Base-by-base conservation (phyloP, 2,329 filamentous ascomycete species). In the Cladosporium halotolerans region DNA sequence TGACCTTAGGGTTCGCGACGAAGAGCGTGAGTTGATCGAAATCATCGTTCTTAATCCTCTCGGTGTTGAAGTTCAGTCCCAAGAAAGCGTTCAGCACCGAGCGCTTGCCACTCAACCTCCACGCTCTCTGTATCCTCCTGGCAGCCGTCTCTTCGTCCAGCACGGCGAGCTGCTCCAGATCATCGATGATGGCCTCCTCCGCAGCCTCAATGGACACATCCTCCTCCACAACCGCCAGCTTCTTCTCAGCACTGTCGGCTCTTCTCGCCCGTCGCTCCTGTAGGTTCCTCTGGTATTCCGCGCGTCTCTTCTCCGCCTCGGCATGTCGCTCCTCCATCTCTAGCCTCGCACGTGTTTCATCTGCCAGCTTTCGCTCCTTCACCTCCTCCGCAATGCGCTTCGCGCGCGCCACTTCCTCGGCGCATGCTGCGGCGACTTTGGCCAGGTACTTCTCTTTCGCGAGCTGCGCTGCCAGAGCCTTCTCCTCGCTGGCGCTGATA, bases 351-450 rank as follows among this genome's bases (percentile, higher is more conserved):
- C 83, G 83, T 60, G 78, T 78, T 53, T 87, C 79, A 58, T 91
- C 86, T 53, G 84, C 83, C 65, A 89, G 85, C 58, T 88, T 83
- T 68, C 86, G 85, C 72, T 88, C 85, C 70, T 89, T 90, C 75
- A 88, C 89, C 54, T 80, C 84, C 68, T 89, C 87, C 11, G 88
- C 88, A n/a, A 91, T 79, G 47, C 86, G 85, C 74, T 92, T 92
- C 49, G 88, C 88, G 58, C 87, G 80, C 66, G 86, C 84, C 13
- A 93, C 88, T 67, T 93, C 88, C 68, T 90, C 88, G 16, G 88
- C 88, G 65, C 88, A 92, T 56, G 82, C 79, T 45, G 88, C 86
- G 3, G 88, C 86, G 41, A 92, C 90, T 67, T 91, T 88, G 8
- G 86, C 88, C 14, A 93, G 72, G 61, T 91, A 89, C 62, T 86